phyloP scores from a whole-genome alignment of 2,329 filamentous ascomycete species.

The Penicillium polonicum region DNA sequence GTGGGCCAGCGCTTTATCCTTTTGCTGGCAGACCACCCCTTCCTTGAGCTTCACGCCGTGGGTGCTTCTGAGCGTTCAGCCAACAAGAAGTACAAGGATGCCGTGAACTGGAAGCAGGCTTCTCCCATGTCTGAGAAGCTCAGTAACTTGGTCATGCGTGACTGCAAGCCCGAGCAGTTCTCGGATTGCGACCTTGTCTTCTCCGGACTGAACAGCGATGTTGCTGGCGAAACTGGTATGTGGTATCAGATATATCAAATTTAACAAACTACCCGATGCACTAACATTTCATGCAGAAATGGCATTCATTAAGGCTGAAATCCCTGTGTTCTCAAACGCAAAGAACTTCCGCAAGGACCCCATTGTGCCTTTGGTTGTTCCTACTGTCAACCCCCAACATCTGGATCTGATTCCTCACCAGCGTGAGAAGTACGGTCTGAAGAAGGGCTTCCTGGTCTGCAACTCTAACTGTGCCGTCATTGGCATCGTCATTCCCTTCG shows the following conservation, averaged over 20 bases:
- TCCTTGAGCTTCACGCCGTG: conserved; percentile 81
- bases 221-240: conserved; percentile 86
- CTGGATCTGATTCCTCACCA: conserved; percentile 88
- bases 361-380: conserved; percentile 87
- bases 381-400: conserved; percentile 88
- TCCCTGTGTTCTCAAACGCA: conserved; percentile 94
- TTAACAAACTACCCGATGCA: neutral
- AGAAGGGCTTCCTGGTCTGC: conserved; percentile 90
- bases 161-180: conserved; percentile 80
- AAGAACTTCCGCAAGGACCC: conserved; percentile 95
- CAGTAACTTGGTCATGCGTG: conserved; percentile 77
- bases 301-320: conserved; percentile 82
- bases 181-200: conserved; percentile 90
- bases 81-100: conserved; percentile 92
- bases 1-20: conserved; percentile 96
- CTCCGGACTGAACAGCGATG: conserved; percentile 86
- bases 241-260: neutral
- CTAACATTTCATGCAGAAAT: conserved; percentile 59
- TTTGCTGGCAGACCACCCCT: conserved; percentile 81
- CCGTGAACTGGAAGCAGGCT: conserved; percentile 91
- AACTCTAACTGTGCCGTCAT: conserved; percentile 99
- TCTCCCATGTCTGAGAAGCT: conserved; percentile 73
- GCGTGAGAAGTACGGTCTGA: conserved; percentile 66
- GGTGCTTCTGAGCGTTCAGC: conserved; percentile 87
- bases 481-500: conserved; percentile 90